These are phyloP conservation scores for Scutellaria baicalensis DNA, from an alignment of 257 asterid genomes.

Conservation along the genomic window DNA sequence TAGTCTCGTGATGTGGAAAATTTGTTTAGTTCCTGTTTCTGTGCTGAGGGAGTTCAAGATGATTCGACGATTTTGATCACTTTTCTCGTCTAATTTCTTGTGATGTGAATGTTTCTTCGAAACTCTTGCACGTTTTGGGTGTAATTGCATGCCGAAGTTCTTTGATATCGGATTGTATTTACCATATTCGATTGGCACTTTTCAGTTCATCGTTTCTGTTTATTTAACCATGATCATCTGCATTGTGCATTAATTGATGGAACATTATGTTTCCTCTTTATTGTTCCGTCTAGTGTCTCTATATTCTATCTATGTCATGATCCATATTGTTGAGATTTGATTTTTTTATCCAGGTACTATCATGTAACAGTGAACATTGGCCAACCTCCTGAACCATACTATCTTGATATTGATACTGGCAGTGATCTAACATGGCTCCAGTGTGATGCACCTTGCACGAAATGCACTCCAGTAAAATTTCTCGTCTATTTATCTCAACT, in stretches of 20 bases:
- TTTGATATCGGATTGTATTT: not conserved
- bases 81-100: not conserved
- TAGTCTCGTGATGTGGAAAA: not conserved
- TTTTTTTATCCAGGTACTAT: constrained; percentile 48
- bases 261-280: not conserved
- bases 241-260: not conserved
- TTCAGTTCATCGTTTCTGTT: not conserved
- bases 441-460: constrained; percentile 84
- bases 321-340: not conserved
- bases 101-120: not conserved
- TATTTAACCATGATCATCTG: not conserved
- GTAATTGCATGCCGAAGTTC: not conserved
- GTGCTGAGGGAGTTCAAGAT: not conserved
- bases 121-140: not conserved
- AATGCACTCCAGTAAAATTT: constrained; percentile 57
- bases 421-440: constrained; percentile 98
- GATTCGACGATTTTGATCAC: not conserved
- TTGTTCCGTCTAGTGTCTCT: not conserved
- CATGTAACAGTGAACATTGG: constrained; percentile 59
- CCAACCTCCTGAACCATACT: constrained; percentile 55
- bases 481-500: not conserved
- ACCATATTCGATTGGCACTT: not conserved
- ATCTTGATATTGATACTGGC: constrained; percentile 85
- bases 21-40: no score
- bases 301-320: not conserved